These are phyloP conservation scores for Ceratocystis diversiconidia DNA, from an alignment of 2,329 filamentous ascomycete species.

Conservation along the genomic window DNA sequence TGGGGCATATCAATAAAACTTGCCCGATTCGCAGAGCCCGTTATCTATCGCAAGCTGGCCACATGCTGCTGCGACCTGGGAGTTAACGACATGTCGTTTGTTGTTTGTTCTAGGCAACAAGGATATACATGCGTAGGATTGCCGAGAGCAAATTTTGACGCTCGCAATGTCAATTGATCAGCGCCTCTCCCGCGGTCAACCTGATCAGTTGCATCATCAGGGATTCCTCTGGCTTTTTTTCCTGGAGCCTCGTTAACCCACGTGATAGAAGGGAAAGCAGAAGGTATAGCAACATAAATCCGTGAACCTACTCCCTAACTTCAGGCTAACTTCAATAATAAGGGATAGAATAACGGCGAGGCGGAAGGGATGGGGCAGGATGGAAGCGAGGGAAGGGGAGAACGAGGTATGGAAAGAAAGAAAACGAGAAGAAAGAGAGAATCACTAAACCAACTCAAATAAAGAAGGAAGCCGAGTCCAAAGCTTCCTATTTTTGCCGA, in stretches of 20 bases:
- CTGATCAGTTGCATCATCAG: too few species aligned
- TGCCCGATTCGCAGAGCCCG: not conserved
- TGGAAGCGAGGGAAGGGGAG: not conserved
- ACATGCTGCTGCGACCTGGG: not conserved
- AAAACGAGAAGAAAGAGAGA: not conserved
- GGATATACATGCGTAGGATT: not conserved
- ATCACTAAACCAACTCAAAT: not conserved
- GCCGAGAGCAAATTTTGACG: not conserved
- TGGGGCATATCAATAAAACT: not conserved
- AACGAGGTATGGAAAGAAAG: not conserved
- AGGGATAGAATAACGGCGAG: too few species aligned
- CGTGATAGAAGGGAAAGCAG: too few species aligned
- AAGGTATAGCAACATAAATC: too few species aligned
- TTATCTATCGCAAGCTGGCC: not conserved
- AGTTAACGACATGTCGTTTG: not conserved
- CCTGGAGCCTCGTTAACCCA: too few species aligned
- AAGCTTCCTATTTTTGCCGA: not conserved
- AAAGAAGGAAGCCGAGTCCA: not conserved
- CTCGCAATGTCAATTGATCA: too few species aligned
- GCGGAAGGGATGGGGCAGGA: too few species aligned
- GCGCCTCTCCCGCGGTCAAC: too few species aligned
- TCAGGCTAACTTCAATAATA: too few species aligned
- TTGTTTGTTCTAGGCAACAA: not conserved
- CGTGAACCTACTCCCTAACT: too few species aligned
- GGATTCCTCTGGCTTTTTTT: too few species aligned